Percentiles rank a stretch among this genome's conserved stretches.
These are phyloP conservation scores for Salvia sclarea DNA, from an alignment of 305 asterid species.

Conservation along the genomic window DNA sequence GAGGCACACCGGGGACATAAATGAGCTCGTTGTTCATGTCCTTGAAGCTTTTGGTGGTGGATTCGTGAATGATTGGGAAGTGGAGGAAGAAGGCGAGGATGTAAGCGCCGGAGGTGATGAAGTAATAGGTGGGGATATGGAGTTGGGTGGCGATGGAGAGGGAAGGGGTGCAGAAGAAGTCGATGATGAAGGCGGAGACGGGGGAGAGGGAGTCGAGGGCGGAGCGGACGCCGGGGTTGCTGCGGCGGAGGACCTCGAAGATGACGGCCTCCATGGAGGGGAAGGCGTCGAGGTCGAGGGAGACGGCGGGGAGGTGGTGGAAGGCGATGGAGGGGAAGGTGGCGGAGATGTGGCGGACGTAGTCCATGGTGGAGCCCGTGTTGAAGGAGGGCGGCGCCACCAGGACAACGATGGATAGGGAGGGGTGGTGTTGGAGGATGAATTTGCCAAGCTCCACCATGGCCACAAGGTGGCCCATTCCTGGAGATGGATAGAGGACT, in stretches of 20 bases:
- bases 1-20: conserved; percentile 50
- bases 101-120: conserved; percentile 53
- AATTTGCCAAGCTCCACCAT: conserved; percentile 75
- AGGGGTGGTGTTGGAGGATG: conserved; percentile 50
- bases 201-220: conserved; percentile 42
- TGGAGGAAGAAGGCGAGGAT: conserved; percentile 33
- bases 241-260: conserved; percentile 40
- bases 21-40: conserved; percentile 41
- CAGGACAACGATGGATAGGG: conserved; percentile 39
- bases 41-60: conserved; percentile 35
- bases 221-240: conserved; percentile 42
- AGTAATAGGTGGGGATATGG: conserved; percentile 44
- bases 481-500: conserved; percentile 66
- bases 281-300: conserved; percentile 36
- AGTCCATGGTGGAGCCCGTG: conserved; percentile 60
- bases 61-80: conserved; percentile 38
- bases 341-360: conserved; percentile 47
- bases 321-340: conserved; percentile 46
- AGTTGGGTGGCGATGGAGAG: conserved; percentile 36
- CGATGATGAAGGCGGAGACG: conserved; percentile 50
- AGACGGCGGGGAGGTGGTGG: conserved; percentile 41
- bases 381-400: conserved; percentile 39
- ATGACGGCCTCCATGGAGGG: conserved; percentile 43
- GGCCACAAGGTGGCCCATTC: conserved; percentile 67
- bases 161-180: conserved; percentile 52